phyloP scores from a whole-genome alignment of 2,329 filamentous ascomycete species.

The Cercospora berteroae region DNA sequence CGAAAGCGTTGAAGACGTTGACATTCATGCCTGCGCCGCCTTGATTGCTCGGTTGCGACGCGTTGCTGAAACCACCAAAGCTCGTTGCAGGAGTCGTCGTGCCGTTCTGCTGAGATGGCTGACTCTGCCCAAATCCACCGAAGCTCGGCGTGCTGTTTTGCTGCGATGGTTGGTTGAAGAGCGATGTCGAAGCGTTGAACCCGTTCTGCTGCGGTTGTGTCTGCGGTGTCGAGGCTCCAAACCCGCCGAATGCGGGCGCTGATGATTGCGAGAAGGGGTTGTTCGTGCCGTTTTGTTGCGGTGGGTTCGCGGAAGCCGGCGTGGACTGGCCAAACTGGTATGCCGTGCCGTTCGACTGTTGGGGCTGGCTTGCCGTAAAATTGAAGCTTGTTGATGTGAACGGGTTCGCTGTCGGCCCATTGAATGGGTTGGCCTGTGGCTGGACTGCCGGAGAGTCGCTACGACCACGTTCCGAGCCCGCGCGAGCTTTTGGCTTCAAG shows the following conservation, averaged over 20 bases:
- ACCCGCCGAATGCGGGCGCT: constrained; percentile 21
- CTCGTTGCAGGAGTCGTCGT: constrained; percentile 19
- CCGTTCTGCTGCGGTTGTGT: constrained; percentile 23
- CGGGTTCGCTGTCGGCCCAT: constrained; percentile 13
- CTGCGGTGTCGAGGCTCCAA: constrained; percentile 12
- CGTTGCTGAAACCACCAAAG: constrained; percentile 23
- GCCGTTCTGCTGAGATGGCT: constrained; percentile 21
- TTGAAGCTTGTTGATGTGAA: constrained; percentile 15
- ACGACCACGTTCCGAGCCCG: constrained; percentile 13
- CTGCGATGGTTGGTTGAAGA: constrained; percentile 21
- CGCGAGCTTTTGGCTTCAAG: constrained; percentile 14
- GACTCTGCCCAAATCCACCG: constrained; percentile 18
- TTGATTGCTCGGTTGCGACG: constrained; percentile 18
- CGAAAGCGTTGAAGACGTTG: constrained; percentile 7
- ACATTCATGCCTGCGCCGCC: constrained; percentile 12
- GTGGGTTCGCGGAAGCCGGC: constrained; percentile 14
- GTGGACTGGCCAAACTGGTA: constrained; percentile 22
- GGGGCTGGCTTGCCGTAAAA: constrained; percentile 17
- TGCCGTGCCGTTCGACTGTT: constrained; percentile 12
- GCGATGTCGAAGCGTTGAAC: constrained; percentile 18
- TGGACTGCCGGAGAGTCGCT: constrained; percentile 22
- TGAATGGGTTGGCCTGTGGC: constrained; percentile 14
- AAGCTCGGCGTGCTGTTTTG: constrained; percentile 20
- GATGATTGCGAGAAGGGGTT: constrained; percentile 19
- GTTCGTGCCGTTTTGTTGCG: constrained; percentile 20